Evolutionary conservation across 148 eudicot species (phyloP), one percentile per base, ranked within the genome.

Genomic region (Chenopodium suecicum): DNA sequence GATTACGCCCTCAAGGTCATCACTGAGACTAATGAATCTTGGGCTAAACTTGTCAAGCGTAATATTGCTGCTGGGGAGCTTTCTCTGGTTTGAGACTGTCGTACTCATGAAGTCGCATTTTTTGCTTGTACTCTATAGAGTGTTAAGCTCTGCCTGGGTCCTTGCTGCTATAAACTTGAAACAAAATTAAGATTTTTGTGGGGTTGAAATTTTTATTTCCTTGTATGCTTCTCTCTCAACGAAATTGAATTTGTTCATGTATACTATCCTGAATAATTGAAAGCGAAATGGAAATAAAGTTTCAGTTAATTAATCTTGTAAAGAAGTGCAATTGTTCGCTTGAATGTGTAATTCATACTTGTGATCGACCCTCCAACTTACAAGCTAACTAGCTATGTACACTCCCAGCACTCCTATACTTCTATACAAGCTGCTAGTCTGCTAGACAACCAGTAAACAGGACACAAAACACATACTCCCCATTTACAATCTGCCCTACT

Each of bases 1-100:
- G 99, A 94, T 83, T 95, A 89, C 86, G 98, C 99, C 48, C 94
- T 93, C 52, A 95, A 91, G 90, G 92, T 95, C 67, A 95, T 95
- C 73, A 86, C 89, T 0, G 98, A 95, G 87, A 94, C 99, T 11
- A 95, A 95, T 34, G 99, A 95, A 76, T 86, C 98, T 2, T 95
- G 99, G 99, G 95, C 97, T 32, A 94, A 91, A 75, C 91, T 95
- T 69, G 93, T 95, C 58, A 95, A 93, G 81, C 91, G 99, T 79
- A 89, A 93, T 19, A 90, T 90, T 84, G 79, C 95, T 68, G 87
- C 98, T 19, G 99, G 99, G 80, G 97, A 95, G 84, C 92, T 95
- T 47, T 95, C 99, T 20, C 99, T 96, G 70, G 86, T 88, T 76
- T 96, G 83, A 87, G 60, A 65, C 52, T 13, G 37, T 31, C 56